A percentile compares a stretch with the other conserved stretches of the same genome.
phyloP scores from a whole-genome alignment of 129 eudicot genomes.

The Lonicera japonica region DNA sequence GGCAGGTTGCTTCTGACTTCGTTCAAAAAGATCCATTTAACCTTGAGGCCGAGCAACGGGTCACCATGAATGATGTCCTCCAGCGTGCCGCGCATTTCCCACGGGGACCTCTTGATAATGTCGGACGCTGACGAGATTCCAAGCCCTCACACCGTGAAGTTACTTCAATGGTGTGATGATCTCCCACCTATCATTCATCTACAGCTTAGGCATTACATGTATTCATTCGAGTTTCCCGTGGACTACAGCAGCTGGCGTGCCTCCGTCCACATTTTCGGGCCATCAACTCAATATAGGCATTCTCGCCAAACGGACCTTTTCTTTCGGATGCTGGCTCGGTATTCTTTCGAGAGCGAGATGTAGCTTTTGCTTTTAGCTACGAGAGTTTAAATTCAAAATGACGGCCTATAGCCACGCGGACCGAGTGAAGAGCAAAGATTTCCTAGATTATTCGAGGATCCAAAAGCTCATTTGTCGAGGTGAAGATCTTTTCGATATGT shows the following conservation, averaged over 20 bases:
- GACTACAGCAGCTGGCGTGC: no score
- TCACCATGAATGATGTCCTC: conserved; percentile 62
- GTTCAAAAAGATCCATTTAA: conserved; percentile 49
- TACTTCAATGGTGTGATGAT: conserved; percentile 90
- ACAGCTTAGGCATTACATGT: conserved; percentile 62
- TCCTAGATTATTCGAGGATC: conserved; percentile 44
- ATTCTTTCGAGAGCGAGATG: no score
- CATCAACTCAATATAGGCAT: conserved; percentile 55
- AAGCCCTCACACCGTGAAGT: conserved; percentile 71
- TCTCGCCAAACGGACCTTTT: conserved; percentile 57
- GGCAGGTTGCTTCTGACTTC: conserved; percentile 33
- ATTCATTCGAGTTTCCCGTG: no score
- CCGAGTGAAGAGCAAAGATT: conserved; percentile 52
- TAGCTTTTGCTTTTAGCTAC: conserved; percentile 72
- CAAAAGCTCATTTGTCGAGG: conserved; percentile 73
- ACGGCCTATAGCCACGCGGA: conserved; percentile 93
- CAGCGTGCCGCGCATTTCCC: conserved; percentile 51
- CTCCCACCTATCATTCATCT: conserved; percentile 68
- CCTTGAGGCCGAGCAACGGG: conserved; percentile 59
- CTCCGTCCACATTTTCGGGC: conserved; percentile 48
- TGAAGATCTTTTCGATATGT: conserved; percentile 84
- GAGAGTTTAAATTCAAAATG: conserved; percentile 84
- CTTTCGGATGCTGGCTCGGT: conserved; percentile 95
- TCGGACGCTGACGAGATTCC: conserved; percentile 91
- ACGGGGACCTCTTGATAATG: conserved; percentile 71